Percentiles rank a stretch among this genome's conserved stretches.
These are phyloP conservation scores for Penicillium coffeae DNA, from an alignment of 495 filamentous ascomycete species.

Conservation along the genomic window DNA sequence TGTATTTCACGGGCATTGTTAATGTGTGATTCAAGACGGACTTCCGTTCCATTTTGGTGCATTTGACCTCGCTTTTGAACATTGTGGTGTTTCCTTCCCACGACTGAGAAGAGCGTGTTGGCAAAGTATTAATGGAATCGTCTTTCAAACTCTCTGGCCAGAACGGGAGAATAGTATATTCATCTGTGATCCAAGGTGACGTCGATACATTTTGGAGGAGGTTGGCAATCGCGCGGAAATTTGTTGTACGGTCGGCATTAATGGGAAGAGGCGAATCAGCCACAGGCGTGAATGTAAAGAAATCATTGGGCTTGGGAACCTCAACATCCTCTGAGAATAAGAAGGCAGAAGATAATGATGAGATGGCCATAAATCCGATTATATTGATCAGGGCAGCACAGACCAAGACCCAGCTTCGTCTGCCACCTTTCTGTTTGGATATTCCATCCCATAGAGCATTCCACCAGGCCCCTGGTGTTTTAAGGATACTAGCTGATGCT, in stretches of 20 bases:
- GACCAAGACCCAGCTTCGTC: conserved; percentile 25
- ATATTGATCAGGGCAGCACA: conserved; percentile 28
- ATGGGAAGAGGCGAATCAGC: conserved; percentile 12
- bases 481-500: conserved; percentile 20
- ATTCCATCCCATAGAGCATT: conserved; percentile 21
- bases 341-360: conserved; percentile 31
- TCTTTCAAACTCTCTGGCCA: conserved; percentile 25
- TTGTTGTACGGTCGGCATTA: conserved; percentile 15
- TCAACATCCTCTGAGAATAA: conserved; percentile 20
- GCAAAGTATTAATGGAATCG: conserved; percentile 19
- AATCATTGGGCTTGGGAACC: conserved; percentile 17
- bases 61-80: conserved; percentile 27
- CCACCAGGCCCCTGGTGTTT: conserved; percentile 26
- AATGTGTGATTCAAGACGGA: no score
- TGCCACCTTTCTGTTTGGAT: conserved; percentile 16
- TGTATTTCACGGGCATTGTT: no score
- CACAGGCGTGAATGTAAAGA: conserved; percentile 13
- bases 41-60: conserved; percentile 19
- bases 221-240: conserved; percentile 31
- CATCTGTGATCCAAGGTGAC: conserved; percentile 36
- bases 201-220: conserved; percentile 33
- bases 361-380: conserved; percentile 29
- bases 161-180: conserved; percentile 34
- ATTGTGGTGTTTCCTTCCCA: conserved; percentile 34
- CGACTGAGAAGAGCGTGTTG: conserved; percentile 13